Evolutionary conservation across 441 rosid genomes (phyloP).

Genomic region (Bruguiera hainesii): DNA sequence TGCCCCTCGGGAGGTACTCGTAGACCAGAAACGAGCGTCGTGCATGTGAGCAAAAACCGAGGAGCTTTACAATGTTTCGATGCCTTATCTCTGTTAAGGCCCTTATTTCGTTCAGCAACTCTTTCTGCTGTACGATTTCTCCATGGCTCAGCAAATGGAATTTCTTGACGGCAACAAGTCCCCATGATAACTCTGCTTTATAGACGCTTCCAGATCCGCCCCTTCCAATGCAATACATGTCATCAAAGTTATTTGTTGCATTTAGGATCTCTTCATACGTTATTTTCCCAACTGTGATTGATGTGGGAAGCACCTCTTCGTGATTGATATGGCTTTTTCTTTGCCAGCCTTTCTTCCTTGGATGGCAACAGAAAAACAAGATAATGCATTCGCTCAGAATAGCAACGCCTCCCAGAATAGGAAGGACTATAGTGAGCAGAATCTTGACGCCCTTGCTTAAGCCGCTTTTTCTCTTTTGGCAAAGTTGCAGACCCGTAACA

Average conservation of each 20-base stretch:
- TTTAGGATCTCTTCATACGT: slow-evolving; percentile 23
- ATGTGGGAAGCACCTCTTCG: background rate
- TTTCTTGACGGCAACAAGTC: too few relatives aligned
- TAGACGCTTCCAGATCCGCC: slow-evolving; percentile 30
- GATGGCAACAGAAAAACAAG: background rate
- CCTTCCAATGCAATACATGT: slow-evolving; percentile 26
- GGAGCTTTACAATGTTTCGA: too few relatives aligned
- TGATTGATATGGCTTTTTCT: background rate
- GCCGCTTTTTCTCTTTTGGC: too few relatives aligned
- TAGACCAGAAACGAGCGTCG: too few relatives aligned
- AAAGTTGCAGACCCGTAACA: too few relatives aligned
- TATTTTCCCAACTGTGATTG: slow-evolving; percentile 10
- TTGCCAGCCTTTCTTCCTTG: background rate
- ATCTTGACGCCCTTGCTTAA: background rate
- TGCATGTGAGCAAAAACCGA: too few relatives aligned
- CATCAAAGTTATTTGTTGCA: slow-evolving; percentile 23
- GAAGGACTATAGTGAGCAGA: slow-evolving; percentile 20
- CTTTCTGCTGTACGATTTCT: too few relatives aligned
- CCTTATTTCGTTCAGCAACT: too few relatives aligned
- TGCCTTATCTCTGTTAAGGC: too few relatives aligned
- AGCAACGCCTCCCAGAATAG: slow-evolving; percentile 10
- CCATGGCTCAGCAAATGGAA: too few relatives aligned
- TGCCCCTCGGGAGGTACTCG: too few relatives aligned
- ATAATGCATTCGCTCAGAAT: background rate
- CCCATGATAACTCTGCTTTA: slow-evolving; percentile 18